phyloP scores from a whole-genome alignment of 306 rosid species.

The Cicer yamashitae region DNA sequence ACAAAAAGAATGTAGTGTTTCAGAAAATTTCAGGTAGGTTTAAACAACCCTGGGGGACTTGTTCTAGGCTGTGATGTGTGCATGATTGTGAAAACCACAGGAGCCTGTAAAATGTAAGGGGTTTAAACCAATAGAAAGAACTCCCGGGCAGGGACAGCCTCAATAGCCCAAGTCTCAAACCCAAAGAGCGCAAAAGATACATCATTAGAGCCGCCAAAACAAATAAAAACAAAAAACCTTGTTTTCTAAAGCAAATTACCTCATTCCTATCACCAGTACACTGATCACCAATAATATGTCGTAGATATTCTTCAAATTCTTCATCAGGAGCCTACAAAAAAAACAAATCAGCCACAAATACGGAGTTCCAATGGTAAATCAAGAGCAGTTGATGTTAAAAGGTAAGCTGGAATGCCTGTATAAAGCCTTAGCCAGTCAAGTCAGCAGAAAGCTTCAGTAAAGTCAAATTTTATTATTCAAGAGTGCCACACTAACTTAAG shows the following conservation, averaged over 20 bases:
- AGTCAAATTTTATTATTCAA: constrained; percentile 21
- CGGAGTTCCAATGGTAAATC: constrained; percentile 39
- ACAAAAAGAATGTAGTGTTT: neutral
- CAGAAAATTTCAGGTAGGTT: neutral
- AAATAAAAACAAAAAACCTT: neutral
- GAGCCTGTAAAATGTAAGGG: neutral
- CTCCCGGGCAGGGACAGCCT: neutral
- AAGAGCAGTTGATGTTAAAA: constrained; percentile 24
- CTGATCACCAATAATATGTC: constrained; percentile 81
- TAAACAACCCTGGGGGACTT: neutral
- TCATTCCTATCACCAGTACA: constrained; percentile 82
- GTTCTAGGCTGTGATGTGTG: constrained; percentile 10
- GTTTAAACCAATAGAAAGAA: constrained; percentile 19
- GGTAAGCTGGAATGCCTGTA: constrained; percentile 10
- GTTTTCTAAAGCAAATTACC: constrained; percentile 54
- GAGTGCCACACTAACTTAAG: constrained; percentile 12
- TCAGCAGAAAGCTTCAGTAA: constrained; percentile 37
- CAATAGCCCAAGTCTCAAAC: constrained; percentile 11
- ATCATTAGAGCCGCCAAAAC: neutral
- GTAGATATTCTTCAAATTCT: constrained; percentile 90
- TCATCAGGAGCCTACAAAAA: constrained; percentile 91
- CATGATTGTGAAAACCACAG: neutral
- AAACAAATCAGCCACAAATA: constrained; percentile 34
- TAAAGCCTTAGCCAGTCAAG: constrained; percentile 22
- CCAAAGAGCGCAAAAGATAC: neutral